Conservation (phyloP, 2,329 filamentous ascomycete species). For the Pseudopithomyces maydicus region DNA sequence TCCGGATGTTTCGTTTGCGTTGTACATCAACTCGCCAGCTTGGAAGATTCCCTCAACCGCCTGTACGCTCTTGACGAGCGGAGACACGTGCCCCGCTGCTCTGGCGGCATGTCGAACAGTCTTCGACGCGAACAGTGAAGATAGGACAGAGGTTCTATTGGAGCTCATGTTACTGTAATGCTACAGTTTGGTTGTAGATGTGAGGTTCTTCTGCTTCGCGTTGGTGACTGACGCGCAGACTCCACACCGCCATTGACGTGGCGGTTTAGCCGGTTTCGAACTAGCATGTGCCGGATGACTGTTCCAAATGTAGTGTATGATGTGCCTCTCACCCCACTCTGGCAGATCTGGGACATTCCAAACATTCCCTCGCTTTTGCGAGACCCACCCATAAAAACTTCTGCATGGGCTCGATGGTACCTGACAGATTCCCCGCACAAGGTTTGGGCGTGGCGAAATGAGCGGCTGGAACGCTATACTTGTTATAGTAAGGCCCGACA, state of each 20-base stretch:
- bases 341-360: no score
- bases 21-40: conserved; percentile 4
- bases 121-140: not conserved
- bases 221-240: not conserved
- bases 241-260: not conserved
- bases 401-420: no score
- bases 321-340: no score
- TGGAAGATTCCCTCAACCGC: conserved; percentile 6
- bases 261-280: not conserved
- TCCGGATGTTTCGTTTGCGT: conserved; percentile 4
- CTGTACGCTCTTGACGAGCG: conserved; percentile 9
- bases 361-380: no score
- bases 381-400: no score
- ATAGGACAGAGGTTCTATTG: not conserved
- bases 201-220: not conserved
- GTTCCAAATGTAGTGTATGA: no score
- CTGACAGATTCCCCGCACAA: no score
- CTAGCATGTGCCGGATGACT: not conserved
- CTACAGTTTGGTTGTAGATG: not conserved
- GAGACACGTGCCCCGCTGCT: not conserved
- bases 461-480: no score
- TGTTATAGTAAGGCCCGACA: no score
- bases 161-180: conserved; percentile 1
- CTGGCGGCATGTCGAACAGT: conserved; percentile 4
- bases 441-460: no score